phyloP scores from a whole-genome alignment of 2,329 filamentous ascomycete species.

The Drechslera avenae region DNA sequence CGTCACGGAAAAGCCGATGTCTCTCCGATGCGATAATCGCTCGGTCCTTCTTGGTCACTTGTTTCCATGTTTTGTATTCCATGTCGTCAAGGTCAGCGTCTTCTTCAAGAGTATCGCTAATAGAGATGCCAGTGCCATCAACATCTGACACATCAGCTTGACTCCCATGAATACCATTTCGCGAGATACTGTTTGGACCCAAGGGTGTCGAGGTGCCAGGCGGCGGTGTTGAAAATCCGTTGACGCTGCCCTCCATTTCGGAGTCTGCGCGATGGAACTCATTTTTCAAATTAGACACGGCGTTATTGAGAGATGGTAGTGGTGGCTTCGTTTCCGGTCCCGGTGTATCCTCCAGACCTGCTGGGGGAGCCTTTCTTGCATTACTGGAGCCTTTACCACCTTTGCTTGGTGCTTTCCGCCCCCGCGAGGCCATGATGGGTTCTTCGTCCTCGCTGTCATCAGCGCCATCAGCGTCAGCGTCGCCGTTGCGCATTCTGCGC shows the following conservation, averaged over 20 bases:
- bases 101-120: conserved; percentile 72
- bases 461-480: conserved; percentile 77
- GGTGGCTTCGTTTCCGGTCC: conserved; percentile 74
- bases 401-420: conserved; percentile 81
- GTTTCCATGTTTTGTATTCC: conserved; percentile 98
- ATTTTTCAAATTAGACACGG: conserved; percentile 58
- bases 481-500: conserved; percentile 80
- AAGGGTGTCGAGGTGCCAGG: conserved; percentile 77
- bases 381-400: conserved; percentile 69
- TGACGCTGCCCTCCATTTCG: conserved; percentile 79
- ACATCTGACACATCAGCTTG: conserved; percentile 87
- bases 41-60: conserved; percentile 95
- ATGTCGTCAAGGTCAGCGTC: conserved; percentile 84
- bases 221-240: conserved; percentile 84
- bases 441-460: conserved; percentile 93
- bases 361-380: conserved; percentile 73
- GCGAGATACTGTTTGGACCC: conserved; percentile 69
- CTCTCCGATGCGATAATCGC: conserved; percentile 85
- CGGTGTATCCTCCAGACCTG: conserved; percentile 79
- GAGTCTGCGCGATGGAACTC: conserved; percentile 69
- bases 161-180: conserved; percentile 63
- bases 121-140: conserved; percentile 70
- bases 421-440: conserved; percentile 96
- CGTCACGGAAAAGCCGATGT: conserved; percentile 81
- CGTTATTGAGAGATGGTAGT: conserved; percentile 61